phyloP scores from a whole-genome alignment of 306 rosid genomes.

The Dalbergia cochinchinensis region DNA sequence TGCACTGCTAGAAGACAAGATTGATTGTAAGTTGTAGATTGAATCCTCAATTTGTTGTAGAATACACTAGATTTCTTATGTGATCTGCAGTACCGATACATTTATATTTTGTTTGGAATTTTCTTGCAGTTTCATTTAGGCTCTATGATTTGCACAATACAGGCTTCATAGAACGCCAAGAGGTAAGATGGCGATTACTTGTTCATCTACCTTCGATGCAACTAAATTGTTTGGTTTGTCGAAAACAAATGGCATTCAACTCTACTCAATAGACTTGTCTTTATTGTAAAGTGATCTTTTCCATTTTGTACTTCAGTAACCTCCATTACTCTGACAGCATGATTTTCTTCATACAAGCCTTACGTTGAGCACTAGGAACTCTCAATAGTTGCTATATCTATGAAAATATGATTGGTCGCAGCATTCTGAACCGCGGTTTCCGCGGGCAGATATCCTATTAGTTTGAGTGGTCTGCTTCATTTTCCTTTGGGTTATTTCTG shows the following conservation, averaged over 20 bases:
- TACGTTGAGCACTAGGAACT: neutral
- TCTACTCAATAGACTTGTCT: neutral
- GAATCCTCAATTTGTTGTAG: slow-evolving; percentile 28
- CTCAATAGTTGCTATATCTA: neutral
- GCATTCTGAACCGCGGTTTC: neutral
- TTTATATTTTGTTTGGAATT: slow-evolving; percentile 23
- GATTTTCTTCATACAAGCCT: neutral
- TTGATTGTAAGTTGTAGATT: slow-evolving; percentile 72
- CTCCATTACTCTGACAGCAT: no score
- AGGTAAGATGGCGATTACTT: slow-evolving; percentile 58
- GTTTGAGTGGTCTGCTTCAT: slow-evolving; percentile 2
- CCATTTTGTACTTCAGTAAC: neutral
- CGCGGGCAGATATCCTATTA: neutral
- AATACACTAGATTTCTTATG: slow-evolving; percentile 22
- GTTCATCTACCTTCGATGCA: slow-evolving; percentile 8
- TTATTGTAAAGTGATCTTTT: slow-evolving; percentile 11
- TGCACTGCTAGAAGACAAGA: slow-evolving; percentile 82
- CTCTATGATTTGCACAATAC: slow-evolving; percentile 86
- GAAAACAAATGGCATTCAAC: neutral
- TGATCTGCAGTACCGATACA: slow-evolving; percentile 33
- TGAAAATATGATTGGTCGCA: slow-evolving; percentile 9
- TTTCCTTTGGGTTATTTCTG: slow-evolving; percentile 28
- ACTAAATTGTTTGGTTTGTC: neutral
- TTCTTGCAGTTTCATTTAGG: slow-evolving; percentile 85
- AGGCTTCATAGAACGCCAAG: slow-evolving; percentile 93